Evolutionary conservation across 2,329 filamentous ascomycete genomes (phyloP).

Genomic region (Paecilomyces fulvus): DNA sequence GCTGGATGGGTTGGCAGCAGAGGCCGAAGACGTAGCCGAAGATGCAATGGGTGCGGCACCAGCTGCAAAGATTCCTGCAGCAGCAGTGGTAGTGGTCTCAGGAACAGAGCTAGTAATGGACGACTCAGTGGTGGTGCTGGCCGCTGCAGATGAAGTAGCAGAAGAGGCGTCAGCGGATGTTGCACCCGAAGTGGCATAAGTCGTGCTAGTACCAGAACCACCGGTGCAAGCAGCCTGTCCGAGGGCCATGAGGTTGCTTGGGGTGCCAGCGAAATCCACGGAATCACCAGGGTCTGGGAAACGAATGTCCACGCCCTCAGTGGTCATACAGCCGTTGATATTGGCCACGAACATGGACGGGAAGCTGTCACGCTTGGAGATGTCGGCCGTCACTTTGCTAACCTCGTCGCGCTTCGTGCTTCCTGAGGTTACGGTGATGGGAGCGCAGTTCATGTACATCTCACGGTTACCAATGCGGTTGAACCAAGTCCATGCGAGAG

Average conservation of each 20-base stretch:
- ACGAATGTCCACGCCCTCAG: slow-evolving; percentile 48
- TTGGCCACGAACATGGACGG: slow-evolving; percentile 73
- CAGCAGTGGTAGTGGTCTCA: slow-evolving; percentile 3
- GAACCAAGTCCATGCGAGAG: slow-evolving; percentile 89
- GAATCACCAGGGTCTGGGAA: slow-evolving; percentile 61
- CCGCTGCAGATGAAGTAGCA: slow-evolving; percentile 12
- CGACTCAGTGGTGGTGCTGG: slow-evolving; percentile 11
- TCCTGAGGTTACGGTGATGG: slow-evolving; percentile 54
- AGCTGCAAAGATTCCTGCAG: slow-evolving; percentile 3
- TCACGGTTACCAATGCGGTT: slow-evolving; percentile 89
- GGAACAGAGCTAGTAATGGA: slow-evolving; percentile 2
- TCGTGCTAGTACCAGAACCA: slow-evolving; percentile 7
- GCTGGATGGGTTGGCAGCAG: slow-evolving; percentile 7
- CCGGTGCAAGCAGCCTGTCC: slow-evolving; percentile 23
- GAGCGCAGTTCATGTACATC: slow-evolving; percentile 96
- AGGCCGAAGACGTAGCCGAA: slow-evolving; percentile 4
- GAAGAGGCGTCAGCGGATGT: slow-evolving; percentile 8
- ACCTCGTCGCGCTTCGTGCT: slow-evolving; percentile 37
- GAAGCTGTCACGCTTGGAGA: slow-evolving; percentile 51
- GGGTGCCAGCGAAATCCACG: slow-evolving; percentile 42
- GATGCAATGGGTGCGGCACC: slow-evolving; percentile 1
- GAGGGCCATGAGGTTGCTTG: slow-evolving; percentile 25
- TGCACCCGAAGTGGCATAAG: slow-evolving; percentile 10
- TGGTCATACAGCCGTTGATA: slow-evolving; percentile 52
- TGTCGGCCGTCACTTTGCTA: slow-evolving; percentile 20